A percentile compares a stretch with the other conserved stretches of the same genome.
Conservation (phyloP, 495 filamentous ascomycete genomes). For the Penicillium pancosmium region DNA sequence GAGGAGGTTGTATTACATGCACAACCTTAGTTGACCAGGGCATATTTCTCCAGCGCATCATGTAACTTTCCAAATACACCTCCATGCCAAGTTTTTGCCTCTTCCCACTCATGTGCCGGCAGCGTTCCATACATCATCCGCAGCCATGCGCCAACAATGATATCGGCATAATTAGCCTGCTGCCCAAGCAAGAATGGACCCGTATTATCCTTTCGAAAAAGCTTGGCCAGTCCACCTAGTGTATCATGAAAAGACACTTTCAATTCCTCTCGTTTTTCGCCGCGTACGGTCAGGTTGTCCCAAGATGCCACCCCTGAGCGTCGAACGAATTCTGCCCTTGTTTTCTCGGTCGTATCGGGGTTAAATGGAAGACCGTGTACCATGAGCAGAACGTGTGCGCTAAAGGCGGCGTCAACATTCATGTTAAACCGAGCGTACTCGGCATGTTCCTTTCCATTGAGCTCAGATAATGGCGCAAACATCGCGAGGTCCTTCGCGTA, state of each 20-base stretch:
- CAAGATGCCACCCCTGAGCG: slow-evolving; percentile 46
- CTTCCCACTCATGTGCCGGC: slow-evolving; percentile 52
- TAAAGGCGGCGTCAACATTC: slow-evolving; percentile 55
- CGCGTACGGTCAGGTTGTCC: slow-evolving; percentile 49
- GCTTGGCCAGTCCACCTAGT: slow-evolving; percentile 45
- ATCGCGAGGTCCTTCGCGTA: slow-evolving; percentile 9
- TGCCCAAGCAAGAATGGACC: slow-evolving; percentile 57
- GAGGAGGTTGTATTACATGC: background rate
- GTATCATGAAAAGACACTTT: slow-evolving; percentile 35
- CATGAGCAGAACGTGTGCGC: slow-evolving; percentile 38
- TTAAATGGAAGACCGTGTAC: slow-evolving; percentile 45
- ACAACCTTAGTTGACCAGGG: slow-evolving; percentile 26
- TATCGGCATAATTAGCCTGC: slow-evolving; percentile 57
- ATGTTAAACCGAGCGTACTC: slow-evolving; percentile 47
- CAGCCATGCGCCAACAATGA: slow-evolving; percentile 65
- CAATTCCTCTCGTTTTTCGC: slow-evolving; percentile 44
- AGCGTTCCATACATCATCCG: slow-evolving; percentile 42
- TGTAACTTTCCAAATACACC: slow-evolving; percentile 49
- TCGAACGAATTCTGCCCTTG: slow-evolving; percentile 49
- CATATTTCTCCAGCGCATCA: slow-evolving; percentile 45
- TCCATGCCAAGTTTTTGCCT: slow-evolving; percentile 52
- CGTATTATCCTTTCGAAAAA: slow-evolving; percentile 37
- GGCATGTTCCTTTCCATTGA: slow-evolving; percentile 12
- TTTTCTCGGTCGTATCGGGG: slow-evolving; percentile 39
- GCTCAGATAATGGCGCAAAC: slow-evolving; percentile 34